These are phyloP conservation scores for Ormosia semicastrata DNA, from an alignment of 306 rosid species.

Conservation along the genomic window DNA sequence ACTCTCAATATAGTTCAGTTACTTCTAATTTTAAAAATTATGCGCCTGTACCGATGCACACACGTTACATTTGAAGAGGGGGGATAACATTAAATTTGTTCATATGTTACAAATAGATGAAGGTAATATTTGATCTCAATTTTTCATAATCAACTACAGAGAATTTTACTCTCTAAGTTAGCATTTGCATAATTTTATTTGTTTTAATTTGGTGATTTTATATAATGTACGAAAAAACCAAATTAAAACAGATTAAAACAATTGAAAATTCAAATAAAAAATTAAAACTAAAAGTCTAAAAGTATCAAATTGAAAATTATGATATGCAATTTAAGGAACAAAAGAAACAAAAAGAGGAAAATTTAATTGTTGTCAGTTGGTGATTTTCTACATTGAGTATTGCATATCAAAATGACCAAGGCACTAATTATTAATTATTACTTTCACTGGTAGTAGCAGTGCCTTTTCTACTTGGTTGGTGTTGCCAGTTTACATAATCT, in stretches of 20 bases:
- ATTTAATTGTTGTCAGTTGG: neutral
- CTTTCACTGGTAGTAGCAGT: neutral
- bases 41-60: too few relatives aligned
- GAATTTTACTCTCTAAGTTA: too few relatives aligned
- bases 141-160: too few relatives aligned
- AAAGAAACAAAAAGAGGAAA: neutral
- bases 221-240: neutral
- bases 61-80: too few relatives aligned
- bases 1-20: neutral
- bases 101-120: too few relatives aligned
- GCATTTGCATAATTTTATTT: neutral
- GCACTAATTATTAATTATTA: neutral
- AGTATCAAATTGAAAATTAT: neutral
- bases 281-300: too few relatives aligned
- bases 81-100: too few relatives aligned
- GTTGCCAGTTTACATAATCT: neutral
- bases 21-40: neutral
- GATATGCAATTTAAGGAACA: neutral
- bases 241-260: neutral
- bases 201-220: neutral
- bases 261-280: neutral
- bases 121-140: too few relatives aligned
- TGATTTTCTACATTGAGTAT: neutral
- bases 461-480: slow-evolving; percentile 6
- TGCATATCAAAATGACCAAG: neutral